Evolutionary conservation across 225 moss, liverwort and hornwort genomes (phyloP), one percentile per base, ranked within the genome.

Genomic region (Physcomitrium patens): DNA sequence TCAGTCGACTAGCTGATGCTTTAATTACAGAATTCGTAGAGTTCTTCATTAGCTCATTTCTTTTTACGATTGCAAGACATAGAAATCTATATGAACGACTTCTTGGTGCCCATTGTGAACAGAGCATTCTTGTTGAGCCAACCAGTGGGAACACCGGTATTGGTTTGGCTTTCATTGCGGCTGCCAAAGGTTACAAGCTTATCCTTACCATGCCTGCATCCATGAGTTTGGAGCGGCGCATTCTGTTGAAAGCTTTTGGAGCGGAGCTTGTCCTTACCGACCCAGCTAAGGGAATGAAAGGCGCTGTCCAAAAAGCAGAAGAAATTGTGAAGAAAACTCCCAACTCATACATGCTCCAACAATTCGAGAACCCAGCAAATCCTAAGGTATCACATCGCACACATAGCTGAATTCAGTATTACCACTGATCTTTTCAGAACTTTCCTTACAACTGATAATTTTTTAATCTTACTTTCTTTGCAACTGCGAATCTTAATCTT

Each of bases 111-210:
- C 45, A 24, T 26, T 23, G 20, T 61, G 41, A 83, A 71, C 87
- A 93, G 93, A 91, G 90, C 71, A 76, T 91, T 72, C 80, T 93
- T 44, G 93, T 93, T 65, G 93, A 93, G 80, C 93, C 93, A 77
- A 93, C 93, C 31, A 93, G 93, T 82, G 93, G 93, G 57, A 93
- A 93, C 65, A 93, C 93, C 31, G 93, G 93, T 64, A 93, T 93
- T 52, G 93, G 93, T 24, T 75, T 93, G 67, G 93, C 93, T 37
- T 93, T 93, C 73, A 93, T 93, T 80, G 93, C 93, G 64, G 93
- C 93, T 19, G 91, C 91, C 55, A 93, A 89, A 77, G 93, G 93
- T 17, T 93, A 93, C 77, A 85, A 93, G 77, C 91, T 93, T 18
- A 91, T 93, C 60, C 81, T 93, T 63, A 93, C 93, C 44, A 93